phyloP scores from a whole-genome alignment of 2,329 filamentous ascomycete genomes.

The Epichloe sibirici region DNA sequence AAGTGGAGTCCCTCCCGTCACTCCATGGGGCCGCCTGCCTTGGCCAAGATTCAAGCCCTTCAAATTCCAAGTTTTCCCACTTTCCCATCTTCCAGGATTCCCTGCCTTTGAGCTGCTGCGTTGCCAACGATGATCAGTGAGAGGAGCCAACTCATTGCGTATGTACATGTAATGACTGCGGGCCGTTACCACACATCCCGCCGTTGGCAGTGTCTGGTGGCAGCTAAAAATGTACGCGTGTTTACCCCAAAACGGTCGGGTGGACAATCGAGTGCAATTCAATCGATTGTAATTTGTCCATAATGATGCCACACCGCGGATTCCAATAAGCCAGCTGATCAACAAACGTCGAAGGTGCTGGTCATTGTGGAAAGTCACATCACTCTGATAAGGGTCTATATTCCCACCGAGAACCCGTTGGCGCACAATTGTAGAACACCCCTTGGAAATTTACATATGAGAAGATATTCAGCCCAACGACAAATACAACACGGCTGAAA shows the following conservation, averaged over 20 bases:
- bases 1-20: no score
- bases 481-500: no score
- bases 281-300: constrained; percentile 11
- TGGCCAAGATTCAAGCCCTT: not conserved
- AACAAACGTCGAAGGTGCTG: no score
- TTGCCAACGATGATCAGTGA: not conserved
- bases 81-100: not conserved
- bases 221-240: no score
- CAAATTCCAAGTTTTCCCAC: not conserved
- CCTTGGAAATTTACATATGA: no score
- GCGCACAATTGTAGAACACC: not conserved
- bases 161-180: no score
- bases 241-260: not conserved
- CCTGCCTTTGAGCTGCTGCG: not conserved
- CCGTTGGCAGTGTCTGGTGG: no score
- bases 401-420: not conserved
- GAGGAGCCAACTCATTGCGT: no score
- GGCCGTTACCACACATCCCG: no score
- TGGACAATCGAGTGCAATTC: not conserved
- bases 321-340: not conserved
- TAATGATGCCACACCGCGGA: constrained; percentile 28
- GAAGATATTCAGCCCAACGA: no score
- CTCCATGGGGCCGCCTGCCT: not conserved
- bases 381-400: constrained; percentile 25
- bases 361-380: constrained; percentile 31